Conservation (phyloP, 2,329 filamentous ascomycete genomes). For the Lachnellula willkommii region DNA sequence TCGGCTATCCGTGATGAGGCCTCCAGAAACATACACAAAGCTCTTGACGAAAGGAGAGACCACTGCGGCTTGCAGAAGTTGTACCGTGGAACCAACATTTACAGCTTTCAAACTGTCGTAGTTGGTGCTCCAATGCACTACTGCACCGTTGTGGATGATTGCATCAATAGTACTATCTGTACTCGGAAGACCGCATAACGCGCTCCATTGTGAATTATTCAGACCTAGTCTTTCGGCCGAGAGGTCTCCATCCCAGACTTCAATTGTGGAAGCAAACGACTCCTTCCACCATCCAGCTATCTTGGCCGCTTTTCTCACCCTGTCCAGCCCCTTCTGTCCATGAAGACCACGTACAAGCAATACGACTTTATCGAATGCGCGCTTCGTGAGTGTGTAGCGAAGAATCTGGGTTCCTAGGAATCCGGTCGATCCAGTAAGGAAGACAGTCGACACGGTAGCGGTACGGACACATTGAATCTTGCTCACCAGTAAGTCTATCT, state of each 20-base stretch:
- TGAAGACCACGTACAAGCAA: constrained; percentile 16
- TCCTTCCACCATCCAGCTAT: constrained; percentile 22
- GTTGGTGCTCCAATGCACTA: constrained; percentile 70
- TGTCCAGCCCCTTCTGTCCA: constrained; percentile 7
- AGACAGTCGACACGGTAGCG: constrained; percentile 3
- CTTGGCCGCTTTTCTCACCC: constrained; percentile 11
- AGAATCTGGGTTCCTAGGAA: constrained; percentile 24
- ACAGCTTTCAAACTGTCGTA: constrained; percentile 64
- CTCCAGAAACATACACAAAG: constrained; percentile 31
- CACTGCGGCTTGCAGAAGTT: constrained; percentile 16
- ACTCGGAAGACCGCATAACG: constrained; percentile 42
- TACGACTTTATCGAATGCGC: constrained; percentile 15
- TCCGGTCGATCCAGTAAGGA: constrained; percentile 23
- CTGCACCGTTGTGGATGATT: constrained; percentile 75
- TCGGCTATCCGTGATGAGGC: constrained; percentile 6
- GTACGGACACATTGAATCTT: background rate
- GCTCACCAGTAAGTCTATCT: background rate
- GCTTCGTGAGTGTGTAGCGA: constrained; percentile 12
- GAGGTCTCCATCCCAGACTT: constrained; percentile 58
- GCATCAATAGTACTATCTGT: constrained; percentile 50
- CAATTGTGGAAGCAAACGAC: constrained; percentile 8
- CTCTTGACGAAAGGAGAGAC: constrained; percentile 2
- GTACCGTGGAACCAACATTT: constrained; percentile 60
- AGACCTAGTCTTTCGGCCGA: constrained; percentile 66
- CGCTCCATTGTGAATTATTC: constrained; percentile 56